Evolutionary conservation across 2,329 filamentous ascomycete genomes (phyloP), one percentile per base, ranked within the genome.

Genomic region (Fusarium penzigii): DNA sequence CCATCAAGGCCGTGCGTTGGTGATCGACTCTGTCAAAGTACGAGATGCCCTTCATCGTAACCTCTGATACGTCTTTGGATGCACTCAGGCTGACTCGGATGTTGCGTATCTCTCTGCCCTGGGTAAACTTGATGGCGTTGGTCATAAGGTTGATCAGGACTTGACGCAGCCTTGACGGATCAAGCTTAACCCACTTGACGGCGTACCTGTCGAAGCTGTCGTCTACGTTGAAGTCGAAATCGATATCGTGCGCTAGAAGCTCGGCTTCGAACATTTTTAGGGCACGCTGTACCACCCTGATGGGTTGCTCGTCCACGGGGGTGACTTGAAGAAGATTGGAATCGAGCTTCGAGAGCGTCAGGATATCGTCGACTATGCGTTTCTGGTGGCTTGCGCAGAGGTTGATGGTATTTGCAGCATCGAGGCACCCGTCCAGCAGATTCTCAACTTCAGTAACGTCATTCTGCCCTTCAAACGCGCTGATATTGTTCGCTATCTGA

Each of bases 221-320:
- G 59, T 89, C 85, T 39, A 92, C 80, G 1, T 78, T 76, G 59
- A 91, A 88, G 39, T 85, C 79, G 69, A 91, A 83, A 47, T 83
- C 78, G 53, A 93, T 92, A 41, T 85, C 84, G 52, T 89, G 87
- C 8, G 85, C 85, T 42, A 83, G 78, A 13, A 93, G 72, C 66
- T 93, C 89, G 9, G 86, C 80, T 70, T 92, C 88, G 61, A 92
- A 91, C 84, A 93, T 90, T 67, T 89, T 90, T 41, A 90, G 71
- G 2, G 87, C 86, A 34, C 84, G 77, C 56, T 87, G 82, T 2
- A 90, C 84, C 8, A 90, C 82, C 20, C 82, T 79, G 36, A 89
- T 71, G 0, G 88, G 87, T 62, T 89, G 86, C 2, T 86, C 82
- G 52, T 88, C 82, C 5, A 89, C 81, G 0, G 87, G 88, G 1